These are phyloP conservation scores for Blakeslea trispora DNA, from an alignment of 371 early-diverging fungal genomes.

Conservation along the genomic window DNA sequence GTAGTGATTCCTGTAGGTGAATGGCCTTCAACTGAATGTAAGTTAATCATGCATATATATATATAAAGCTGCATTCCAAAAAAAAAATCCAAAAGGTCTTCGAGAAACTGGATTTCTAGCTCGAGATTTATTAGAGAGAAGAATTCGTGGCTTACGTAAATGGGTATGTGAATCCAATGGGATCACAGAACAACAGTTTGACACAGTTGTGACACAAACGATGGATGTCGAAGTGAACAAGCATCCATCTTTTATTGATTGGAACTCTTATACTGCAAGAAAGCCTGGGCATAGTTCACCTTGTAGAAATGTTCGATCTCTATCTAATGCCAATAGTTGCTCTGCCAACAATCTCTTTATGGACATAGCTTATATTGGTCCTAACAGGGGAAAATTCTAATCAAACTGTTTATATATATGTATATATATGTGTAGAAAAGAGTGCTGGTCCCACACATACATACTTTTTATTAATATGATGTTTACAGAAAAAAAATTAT, in stretches of 20 bases:
- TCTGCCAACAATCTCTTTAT: background rate
- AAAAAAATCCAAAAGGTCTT: too few relatives aligned
- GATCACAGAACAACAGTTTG: slow-evolving; percentile 3
- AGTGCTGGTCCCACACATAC: too few relatives aligned
- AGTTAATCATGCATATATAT: too few relatives aligned
- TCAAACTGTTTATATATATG: too few relatives aligned
- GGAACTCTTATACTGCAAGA: slow-evolving; percentile 14
- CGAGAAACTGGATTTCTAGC: slow-evolving; percentile 25
- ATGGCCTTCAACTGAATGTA: slow-evolving; percentile 16
- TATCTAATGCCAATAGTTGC: background rate
- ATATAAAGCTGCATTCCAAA: too few relatives aligned
- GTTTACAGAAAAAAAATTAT: too few relatives aligned
- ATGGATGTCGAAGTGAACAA: slow-evolving; percentile 17
- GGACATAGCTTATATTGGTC: too few relatives aligned
- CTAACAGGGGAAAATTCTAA: too few relatives aligned
- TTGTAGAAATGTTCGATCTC: background rate
- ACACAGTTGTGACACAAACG: background rate
- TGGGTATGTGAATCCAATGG: slow-evolving; percentile 22
- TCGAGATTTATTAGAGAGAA: slow-evolving; percentile 22
- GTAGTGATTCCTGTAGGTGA: slow-evolving; percentile 24
- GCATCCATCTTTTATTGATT: slow-evolving; percentile 9
- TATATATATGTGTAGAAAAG: too few relatives aligned
- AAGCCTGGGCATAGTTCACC: too few relatives aligned
- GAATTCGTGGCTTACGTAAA: slow-evolving; percentile 10
- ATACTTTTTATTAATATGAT: too few relatives aligned